These are phyloP conservation scores for Straminergon stramineum DNA, from an alignment of 225 moss, liverwort and hornwort genomes.

Conservation along the genomic window DNA sequence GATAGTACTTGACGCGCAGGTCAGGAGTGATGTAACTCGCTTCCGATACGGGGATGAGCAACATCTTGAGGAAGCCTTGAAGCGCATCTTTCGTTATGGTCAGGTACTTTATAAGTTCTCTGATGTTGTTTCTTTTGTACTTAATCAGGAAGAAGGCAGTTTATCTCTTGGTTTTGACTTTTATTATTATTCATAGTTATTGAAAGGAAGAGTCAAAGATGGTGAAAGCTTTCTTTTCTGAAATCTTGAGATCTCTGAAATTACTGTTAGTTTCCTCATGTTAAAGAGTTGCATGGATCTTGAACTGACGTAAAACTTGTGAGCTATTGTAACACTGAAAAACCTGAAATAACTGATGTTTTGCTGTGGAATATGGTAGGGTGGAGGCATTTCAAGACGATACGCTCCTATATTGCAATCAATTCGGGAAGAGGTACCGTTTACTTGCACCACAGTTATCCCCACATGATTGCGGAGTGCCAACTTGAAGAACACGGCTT, in stretches of 20 bases:
- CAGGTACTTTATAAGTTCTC: constrained; percentile 27
- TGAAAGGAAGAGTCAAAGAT: not conserved
- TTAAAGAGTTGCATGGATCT: not conserved
- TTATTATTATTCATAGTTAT: not conserved
- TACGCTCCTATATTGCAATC: constrained; percentile 74
- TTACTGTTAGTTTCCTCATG: not conserved
- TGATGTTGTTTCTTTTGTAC: not conserved
- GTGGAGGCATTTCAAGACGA: constrained; percentile 78
- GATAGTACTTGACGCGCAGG: constrained; percentile 26
- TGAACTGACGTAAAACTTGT: not conserved
- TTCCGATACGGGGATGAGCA: constrained; percentile 97
- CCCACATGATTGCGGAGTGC: not conserved
- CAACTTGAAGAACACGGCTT: not conserved
- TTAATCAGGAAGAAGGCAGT: not conserved
- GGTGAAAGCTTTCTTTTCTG: not conserved
- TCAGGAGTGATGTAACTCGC: constrained; percentile 94
- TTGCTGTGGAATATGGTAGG: constrained; percentile 25
- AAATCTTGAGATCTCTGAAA: not conserved
- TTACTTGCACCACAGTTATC: not conserved
- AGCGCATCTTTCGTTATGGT: constrained; percentile 93
- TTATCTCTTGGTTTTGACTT: not conserved
- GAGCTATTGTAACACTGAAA: not conserved
- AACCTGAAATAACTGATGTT: not conserved
- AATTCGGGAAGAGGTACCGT: constrained; percentile 81
- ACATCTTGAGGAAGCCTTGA: constrained; percentile 97